Conservation (phyloP, 768 basidiomycete genomes). For the Hericium rajendrae region DNA sequence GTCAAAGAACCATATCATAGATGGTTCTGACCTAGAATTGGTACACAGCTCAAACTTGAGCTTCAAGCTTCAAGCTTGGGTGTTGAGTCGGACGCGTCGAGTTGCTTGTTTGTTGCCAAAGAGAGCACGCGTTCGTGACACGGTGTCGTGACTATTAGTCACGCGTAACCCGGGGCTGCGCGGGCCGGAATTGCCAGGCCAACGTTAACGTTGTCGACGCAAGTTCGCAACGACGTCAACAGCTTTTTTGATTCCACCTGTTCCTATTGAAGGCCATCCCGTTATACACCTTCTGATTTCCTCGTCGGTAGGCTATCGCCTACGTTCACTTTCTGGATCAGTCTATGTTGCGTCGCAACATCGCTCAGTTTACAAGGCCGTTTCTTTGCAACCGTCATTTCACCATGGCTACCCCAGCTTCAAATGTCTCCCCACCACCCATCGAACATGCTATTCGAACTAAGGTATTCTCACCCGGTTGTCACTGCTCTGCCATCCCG, state of each 20-base stretch:
- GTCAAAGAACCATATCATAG: too few relatives aligned
- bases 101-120: too few relatives aligned
- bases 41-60: too few relatives aligned
- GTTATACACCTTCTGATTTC: not conserved
- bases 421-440: constrained; percentile 4
- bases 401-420: constrained; percentile 10
- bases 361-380: constrained; percentile 11
- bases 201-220: too few relatives aligned
- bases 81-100: too few relatives aligned
- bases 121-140: too few relatives aligned
- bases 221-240: too few relatives aligned
- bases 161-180: not conserved
- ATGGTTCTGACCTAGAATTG: too few relatives aligned
- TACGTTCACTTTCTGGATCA: not conserved
- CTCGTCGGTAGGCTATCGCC: not conserved
- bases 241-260: too few relatives aligned
- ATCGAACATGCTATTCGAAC: constrained; percentile 11
- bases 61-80: too few relatives aligned
- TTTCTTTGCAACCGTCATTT: constrained; percentile 14
- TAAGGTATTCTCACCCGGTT: constrained; percentile 13
- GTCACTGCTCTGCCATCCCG: constrained; percentile 1
- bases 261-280: too few relatives aligned
- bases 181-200: not conserved
- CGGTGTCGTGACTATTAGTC: too few relatives aligned
- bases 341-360: constrained; percentile 3